Evolutionary conservation across 2,329 filamentous ascomycete species (phyloP).

Genomic region (Fulvia fulva): DNA sequence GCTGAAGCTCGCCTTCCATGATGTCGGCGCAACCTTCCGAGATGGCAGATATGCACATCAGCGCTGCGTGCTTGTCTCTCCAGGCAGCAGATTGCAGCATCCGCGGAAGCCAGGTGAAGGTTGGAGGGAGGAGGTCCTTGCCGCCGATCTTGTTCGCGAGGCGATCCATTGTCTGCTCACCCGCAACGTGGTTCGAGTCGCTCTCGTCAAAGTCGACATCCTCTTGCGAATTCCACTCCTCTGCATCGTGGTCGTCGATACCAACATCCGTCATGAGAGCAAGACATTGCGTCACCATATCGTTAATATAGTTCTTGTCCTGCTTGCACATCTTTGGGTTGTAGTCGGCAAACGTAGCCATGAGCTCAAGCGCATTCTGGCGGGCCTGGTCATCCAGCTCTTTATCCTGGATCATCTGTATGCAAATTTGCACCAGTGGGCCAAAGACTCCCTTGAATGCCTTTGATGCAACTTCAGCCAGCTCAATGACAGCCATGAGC

Average conservation of each 20-base stretch:
- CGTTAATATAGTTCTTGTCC: conserved; percentile 81
- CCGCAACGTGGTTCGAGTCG: conserved; percentile 94
- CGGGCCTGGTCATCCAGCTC: conserved; percentile 84
- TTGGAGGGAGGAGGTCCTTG: conserved; percentile 84
- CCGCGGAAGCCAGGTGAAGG: conserved; percentile 92
- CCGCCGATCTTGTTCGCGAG: conserved; percentile 96
- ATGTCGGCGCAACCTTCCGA: conserved; percentile 94
- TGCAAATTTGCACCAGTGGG: conserved; percentile 85
- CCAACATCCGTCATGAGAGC: conserved; percentile 98
- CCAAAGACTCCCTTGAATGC: conserved; percentile 98
- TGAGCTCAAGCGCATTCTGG: conserved; percentile 92
- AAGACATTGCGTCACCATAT: conserved; percentile 98
- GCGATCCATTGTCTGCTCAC: conserved; percentile 97
- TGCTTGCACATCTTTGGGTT: conserved; percentile 93
- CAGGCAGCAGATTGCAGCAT: conserved; percentile 97
- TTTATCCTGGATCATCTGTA: conserved; percentile 93
- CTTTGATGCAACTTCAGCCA: conserved; percentile 89
- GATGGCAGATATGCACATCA: conserved; percentile 98
- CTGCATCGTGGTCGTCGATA: conserved; percentile 86
- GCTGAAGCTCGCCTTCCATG: conserved; percentile 91
- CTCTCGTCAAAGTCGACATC: conserved; percentile 95
- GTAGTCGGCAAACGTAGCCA: conserved; percentile 97
- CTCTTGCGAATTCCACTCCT: conserved; percentile 88
- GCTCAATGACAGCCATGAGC: conserved; percentile 84
- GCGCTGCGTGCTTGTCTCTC: conserved; percentile 90